A percentile compares a stretch with the other conserved stretches of the same genome.
These are phyloP conservation scores for Colletotrichum trifolii DNA, from an alignment of 2,329 filamentous ascomycete species.

Conservation along the genomic window DNA sequence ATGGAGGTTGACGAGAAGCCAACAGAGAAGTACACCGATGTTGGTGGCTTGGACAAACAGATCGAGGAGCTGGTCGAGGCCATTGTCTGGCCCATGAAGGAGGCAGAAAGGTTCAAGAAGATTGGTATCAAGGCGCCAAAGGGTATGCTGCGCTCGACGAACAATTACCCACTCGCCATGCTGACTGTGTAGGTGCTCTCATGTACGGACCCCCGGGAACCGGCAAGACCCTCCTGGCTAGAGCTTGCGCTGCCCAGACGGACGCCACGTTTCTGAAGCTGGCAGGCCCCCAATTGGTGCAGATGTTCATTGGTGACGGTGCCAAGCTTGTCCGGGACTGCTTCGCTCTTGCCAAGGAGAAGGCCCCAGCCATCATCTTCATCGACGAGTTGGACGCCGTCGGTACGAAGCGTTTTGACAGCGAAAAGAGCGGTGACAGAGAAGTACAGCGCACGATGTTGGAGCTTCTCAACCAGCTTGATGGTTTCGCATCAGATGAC, in stretches of 20 bases:
- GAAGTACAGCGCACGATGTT: conserved; percentile 99
- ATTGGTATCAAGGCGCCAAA: conserved; percentile 99
- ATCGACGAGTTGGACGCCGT: conserved; percentile 98
- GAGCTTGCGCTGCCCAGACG: conserved; percentile 96
- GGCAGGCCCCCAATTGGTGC: conserved; percentile 94
- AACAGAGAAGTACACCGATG: conserved; percentile 98
- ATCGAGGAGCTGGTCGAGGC: conserved; percentile 99
- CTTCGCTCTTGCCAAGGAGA: conserved; percentile 97
- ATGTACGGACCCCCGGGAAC: conserved; percentile 98
- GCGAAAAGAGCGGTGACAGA: conserved; percentile 95
- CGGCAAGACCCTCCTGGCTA: conserved; percentile 90
- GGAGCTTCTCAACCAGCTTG: conserved; percentile 97
- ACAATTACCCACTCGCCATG: background rate
- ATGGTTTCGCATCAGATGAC: conserved; percentile 97
- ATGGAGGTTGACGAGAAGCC: conserved; percentile 99
- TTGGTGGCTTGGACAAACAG: conserved; percentile 97
- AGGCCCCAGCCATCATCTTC: conserved; percentile 99
- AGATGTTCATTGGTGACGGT: conserved; percentile 99
- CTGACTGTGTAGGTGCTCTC: conserved; percentile 75
- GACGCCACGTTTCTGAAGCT: conserved; percentile 99
- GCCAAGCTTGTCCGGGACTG: conserved; percentile 97
- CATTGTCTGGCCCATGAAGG: conserved; percentile 99
- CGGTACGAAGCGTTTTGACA: conserved; percentile 99
- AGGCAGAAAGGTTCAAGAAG: conserved; percentile 99
- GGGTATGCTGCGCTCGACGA: conserved; percentile 66